These are phyloP conservation scores for Cardamine resedifolia DNA, from an alignment of 345 rosid genomes.

Conservation along the genomic window DNA sequence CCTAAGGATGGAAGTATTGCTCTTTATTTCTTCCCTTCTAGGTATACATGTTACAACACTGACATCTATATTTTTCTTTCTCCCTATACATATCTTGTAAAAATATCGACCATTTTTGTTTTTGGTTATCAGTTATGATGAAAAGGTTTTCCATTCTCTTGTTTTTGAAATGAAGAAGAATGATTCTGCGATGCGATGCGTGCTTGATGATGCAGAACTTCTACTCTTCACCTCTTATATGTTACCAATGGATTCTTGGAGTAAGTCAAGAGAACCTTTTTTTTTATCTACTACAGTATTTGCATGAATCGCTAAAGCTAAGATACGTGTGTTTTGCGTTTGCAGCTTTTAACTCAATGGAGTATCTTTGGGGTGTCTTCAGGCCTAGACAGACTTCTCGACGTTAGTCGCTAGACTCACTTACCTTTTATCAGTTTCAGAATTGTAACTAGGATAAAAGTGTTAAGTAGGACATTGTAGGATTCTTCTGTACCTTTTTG, in stretches of 20 bases:
- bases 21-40: constrained; percentile 63
- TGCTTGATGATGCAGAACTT: constrained; percentile 58
- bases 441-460: constrained; percentile 14
- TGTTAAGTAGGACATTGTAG: not conserved
- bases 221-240: constrained; percentile 58
- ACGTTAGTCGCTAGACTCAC: not conserved
- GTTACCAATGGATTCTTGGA: constrained; percentile 57
- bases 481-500: not conserved
- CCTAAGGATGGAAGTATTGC: constrained; percentile 57
- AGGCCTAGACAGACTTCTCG: constrained; percentile 43
- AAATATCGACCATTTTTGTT: constrained; percentile 1
- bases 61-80: not conserved
- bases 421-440: not conserved
- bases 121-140: constrained; percentile 41
- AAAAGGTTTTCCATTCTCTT: constrained; percentile 44
- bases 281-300: not conserved
- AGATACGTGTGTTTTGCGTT: not conserved
- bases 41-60: constrained; percentile 33
- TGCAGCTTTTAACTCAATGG: constrained; percentile 57
- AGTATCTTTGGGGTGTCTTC: constrained; percentile 75
- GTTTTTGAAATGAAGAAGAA: constrained; percentile 49
- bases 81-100: not conserved
- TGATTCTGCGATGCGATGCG: constrained; percentile 55
- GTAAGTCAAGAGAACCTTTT: constrained; percentile 41
- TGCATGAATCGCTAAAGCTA: constrained; percentile 4